A percentile compares a stretch with the other conserved stretches of the same genome.
Conservation (phyloP, 2,329 filamentous ascomycete species). For the Samsoniella hepiali region DNA sequence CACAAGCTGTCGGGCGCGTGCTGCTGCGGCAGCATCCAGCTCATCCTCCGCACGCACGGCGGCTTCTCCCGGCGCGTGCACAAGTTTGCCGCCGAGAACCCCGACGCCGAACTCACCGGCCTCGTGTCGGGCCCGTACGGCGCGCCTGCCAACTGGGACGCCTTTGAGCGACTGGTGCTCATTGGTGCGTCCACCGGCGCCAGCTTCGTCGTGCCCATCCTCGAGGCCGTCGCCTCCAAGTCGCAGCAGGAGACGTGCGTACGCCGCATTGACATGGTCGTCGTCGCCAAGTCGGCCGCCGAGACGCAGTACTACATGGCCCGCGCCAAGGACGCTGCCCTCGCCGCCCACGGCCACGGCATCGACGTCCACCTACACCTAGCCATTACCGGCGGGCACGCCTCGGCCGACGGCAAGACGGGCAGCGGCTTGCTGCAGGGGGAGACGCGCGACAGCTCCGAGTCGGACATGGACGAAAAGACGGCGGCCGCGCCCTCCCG, state of each 20-base stretch:
- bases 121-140: slow-evolving; percentile 58
- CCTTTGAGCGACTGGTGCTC: slow-evolving; percentile 57
- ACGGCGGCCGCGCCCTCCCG: not conserved
- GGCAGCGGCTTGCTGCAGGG: not conserved
- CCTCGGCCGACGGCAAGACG: not conserved
- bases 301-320: slow-evolving; percentile 56
- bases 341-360: slow-evolving; percentile 40
- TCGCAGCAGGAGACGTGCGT: slow-evolving; percentile 43
- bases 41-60: slow-evolving; percentile 53
- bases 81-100: slow-evolving; percentile 40
- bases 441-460: slow-evolving; percentile 25
- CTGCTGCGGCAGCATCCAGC: slow-evolving; percentile 57
- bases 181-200: slow-evolving; percentile 62
- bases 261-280: slow-evolving; percentile 50
- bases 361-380: slow-evolving; percentile 52
- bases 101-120: slow-evolving; percentile 29
- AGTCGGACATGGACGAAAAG: slow-evolving; percentile 10
- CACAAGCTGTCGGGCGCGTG: slow-evolving; percentile 49
- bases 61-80: slow-evolving; percentile 57
- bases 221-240: slow-evolving; percentile 50
- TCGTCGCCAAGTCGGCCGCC: slow-evolving; percentile 49
- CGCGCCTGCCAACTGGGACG: slow-evolving; percentile 51
- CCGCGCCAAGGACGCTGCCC: slow-evolving; percentile 44
- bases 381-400: slow-evolving; percentile 44
- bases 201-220: slow-evolving; percentile 57